Percentiles rank a stretch among this genome's conserved stretches.
Evolutionary conservation across 306 rosid species (phyloP).

Genomic region (Sicyos baderoa): DNA sequence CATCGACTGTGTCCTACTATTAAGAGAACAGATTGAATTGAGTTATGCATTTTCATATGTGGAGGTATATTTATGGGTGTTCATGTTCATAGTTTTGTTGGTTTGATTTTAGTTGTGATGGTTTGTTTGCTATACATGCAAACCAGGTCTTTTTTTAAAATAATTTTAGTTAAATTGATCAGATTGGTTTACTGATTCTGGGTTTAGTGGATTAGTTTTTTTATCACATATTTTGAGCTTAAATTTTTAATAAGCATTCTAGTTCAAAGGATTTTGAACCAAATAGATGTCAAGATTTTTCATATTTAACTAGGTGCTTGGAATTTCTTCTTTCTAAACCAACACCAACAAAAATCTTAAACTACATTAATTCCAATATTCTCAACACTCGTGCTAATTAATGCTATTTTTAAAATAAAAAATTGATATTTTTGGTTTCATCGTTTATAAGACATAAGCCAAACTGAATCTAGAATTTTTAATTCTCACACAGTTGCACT

Average conservation of each 20-base stretch:
- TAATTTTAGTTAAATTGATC: background rate
- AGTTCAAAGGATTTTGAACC: background rate
- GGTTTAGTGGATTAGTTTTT: background rate
- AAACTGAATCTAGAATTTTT: background rate
- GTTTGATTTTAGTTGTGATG: slow-evolving; percentile 1
- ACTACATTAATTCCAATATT: background rate
- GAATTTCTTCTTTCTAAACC: background rate
- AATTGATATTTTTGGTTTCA: background rate
- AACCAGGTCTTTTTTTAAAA: background rate
- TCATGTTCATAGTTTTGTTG: background rate
- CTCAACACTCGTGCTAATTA: background rate
- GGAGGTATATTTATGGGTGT: background rate
- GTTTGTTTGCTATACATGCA: background rate
- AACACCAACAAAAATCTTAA: background rate
- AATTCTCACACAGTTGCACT: background rate
- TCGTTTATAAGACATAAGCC: background rate
- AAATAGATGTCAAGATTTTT: background rate
- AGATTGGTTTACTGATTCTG: background rate
- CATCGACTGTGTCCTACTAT: background rate
- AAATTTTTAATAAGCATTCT: background rate
- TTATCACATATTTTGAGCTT: background rate
- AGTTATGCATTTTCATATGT: background rate
- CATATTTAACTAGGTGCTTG: background rate
- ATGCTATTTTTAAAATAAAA: background rate
- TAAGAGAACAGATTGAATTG: background rate